Conservation (phyloP, 495 filamentous ascomycete genomes). For the Corynascus novoguineensis region DNA sequence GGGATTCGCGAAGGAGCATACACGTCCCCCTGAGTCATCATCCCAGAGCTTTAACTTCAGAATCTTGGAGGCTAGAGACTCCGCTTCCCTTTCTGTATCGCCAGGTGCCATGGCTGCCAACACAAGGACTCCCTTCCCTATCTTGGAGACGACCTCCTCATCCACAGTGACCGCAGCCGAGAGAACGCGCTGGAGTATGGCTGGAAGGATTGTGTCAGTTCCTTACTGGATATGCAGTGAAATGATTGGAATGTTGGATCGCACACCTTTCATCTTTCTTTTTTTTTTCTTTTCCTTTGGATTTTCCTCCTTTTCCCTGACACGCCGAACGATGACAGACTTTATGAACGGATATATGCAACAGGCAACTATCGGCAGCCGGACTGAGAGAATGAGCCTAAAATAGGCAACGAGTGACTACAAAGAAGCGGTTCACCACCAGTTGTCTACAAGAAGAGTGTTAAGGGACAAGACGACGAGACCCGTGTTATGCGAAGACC, state of each 20-base stretch:
- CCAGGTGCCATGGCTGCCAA: conserved; percentile 86
- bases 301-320: too few species aligned
- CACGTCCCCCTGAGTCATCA: conserved; percentile 61
- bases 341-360: too few species aligned
- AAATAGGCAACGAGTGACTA: neutral
- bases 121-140: conserved; percentile 84
- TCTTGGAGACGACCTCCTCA: conserved; percentile 77
- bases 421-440: too few species aligned
- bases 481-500: too few species aligned
- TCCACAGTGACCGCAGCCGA: conserved; percentile 99
- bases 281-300: neutral
- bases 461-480: neutral
- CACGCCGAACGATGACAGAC: too few species aligned
- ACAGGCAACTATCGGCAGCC: neutral
- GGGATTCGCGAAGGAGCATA: conserved; percentile 28
- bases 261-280: conserved; percentile 30
- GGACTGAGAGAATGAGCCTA: neutral
- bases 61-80: conserved; percentile 75
- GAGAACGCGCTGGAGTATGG: conserved; percentile 88
- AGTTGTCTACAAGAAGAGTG: too few species aligned
- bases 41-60: conserved; percentile 88
- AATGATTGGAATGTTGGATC: neutral
- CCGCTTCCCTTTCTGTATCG: conserved; percentile 83
- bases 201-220: conserved; percentile 41
- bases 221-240: neutral